Conservation (phyloP, 2,329 filamentous ascomycete genomes). For the Lachnellula suecica region DNA sequence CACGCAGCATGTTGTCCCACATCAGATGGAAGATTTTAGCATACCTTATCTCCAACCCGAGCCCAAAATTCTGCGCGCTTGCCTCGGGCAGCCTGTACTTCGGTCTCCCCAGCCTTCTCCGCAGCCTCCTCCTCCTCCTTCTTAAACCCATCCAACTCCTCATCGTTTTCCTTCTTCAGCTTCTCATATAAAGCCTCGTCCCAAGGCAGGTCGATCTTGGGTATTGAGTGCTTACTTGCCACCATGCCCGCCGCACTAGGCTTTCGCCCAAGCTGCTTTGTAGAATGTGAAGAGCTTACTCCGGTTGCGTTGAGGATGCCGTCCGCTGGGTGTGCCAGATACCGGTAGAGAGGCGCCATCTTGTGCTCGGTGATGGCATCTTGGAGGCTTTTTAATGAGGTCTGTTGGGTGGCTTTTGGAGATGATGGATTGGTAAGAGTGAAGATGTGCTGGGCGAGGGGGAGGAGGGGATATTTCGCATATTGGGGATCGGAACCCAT, state of each 20-base stretch:
- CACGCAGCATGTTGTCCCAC: too few species aligned
- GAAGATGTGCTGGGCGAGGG: constrained; percentile 83
- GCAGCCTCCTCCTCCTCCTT: constrained; percentile 92
- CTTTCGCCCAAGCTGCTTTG: constrained; percentile 64
- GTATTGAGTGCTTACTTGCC: constrained; percentile 65
- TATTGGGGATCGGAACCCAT: constrained; percentile 84
- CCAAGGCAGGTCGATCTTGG: constrained; percentile 76
- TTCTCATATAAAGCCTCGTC: constrained; percentile 84
- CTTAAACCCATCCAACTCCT: constrained; percentile 72
- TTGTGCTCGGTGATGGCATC: constrained; percentile 81
- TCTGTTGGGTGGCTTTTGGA: constrained; percentile 63
- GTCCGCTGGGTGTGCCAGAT: constrained; percentile 75
- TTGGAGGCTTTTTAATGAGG: constrained; percentile 71
- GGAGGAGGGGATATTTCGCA: constrained; percentile 79
- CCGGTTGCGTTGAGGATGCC: constrained; percentile 54
- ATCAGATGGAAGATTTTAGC: too few species aligned
- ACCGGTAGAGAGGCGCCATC: constrained; percentile 85
- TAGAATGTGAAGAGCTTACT: constrained; percentile 42
- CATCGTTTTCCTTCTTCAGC: constrained; percentile 74
- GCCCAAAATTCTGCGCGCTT: constrained; percentile 98
- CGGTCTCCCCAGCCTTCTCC: constrained; percentile 94
- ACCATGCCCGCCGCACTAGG: constrained; percentile 73
- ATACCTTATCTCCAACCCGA: constrained; percentile 90
- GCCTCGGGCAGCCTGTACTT: constrained; percentile 86
- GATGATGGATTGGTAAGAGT: constrained; percentile 80